A percentile compares a stretch with the other conserved stretches of the same genome.
Evolutionary conservation across 768 basidiomycete species (phyloP).

Genomic region (Lactarius evosmus): DNA sequence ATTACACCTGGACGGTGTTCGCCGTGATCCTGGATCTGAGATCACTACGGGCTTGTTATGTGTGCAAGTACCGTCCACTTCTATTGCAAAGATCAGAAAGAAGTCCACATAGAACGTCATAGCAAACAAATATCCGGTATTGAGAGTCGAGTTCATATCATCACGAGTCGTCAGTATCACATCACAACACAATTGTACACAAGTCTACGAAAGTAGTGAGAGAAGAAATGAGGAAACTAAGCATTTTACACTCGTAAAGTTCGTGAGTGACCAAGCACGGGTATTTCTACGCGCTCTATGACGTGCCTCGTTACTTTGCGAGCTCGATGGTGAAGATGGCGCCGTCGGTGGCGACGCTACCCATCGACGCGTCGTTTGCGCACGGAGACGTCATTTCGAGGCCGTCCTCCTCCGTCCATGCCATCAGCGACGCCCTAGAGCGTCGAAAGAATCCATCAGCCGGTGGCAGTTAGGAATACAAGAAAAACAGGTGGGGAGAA

Average conservation of each 20-base stretch:
- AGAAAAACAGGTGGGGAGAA: not conserved
- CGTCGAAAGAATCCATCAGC: not conserved
- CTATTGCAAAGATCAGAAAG: not conserved
- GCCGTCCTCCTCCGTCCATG: conserved; percentile 15
- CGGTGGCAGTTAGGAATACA: not conserved
- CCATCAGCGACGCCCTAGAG: conserved; percentile 8
- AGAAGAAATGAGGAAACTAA: not conserved
- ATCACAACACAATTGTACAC: not conserved
- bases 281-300: not conserved
- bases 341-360: conserved; percentile 13
- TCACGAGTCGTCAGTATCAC: too few species aligned
- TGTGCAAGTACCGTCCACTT: not conserved
- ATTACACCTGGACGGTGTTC: conserved; percentile 43
- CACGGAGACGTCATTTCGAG: conserved; percentile 12
- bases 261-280: not conserved
- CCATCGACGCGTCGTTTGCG: conserved; percentile 12
- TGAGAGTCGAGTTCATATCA: not conserved
- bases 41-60: not conserved
- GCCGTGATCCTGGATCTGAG: not conserved
- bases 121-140: not conserved
- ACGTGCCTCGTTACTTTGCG: conserved; percentile 1
- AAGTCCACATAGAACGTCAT: not conserved
- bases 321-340: conserved; percentile 16
- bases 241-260: not conserved
- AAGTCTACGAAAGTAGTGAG: not conserved